phyloP scores from a whole-genome alignment of 805 yeast genomes.

The Metschnikowia picachoensis region DNA sequence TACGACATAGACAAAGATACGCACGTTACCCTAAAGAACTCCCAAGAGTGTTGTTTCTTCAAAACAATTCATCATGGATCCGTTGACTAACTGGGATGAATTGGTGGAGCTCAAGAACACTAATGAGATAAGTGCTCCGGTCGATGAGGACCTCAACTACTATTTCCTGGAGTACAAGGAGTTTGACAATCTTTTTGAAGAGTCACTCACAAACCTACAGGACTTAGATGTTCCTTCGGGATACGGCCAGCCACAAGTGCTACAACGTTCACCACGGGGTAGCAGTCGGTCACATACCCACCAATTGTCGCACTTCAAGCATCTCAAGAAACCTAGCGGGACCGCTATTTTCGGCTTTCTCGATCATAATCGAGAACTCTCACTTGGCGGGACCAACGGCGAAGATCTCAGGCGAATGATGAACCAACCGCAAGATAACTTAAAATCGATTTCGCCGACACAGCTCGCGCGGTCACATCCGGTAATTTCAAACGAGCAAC shows the following conservation, averaged over 20 bases:
- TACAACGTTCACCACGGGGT: constrained; percentile 6
- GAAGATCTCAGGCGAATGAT: constrained; percentile 20
- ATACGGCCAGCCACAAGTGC: constrained; percentile 18
- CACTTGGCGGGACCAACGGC: constrained; percentile 47
- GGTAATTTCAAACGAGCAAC: constrained; percentile 13
- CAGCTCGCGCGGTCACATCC: constrained; percentile 13
- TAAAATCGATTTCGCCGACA: constrained; percentile 29
- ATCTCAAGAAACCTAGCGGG: constrained; percentile 66
- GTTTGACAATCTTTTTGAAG: constrained; percentile 53
- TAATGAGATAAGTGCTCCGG: constrained; percentile 32
- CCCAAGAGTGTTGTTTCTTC: background rate
- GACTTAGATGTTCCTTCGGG: constrained; percentile 63
- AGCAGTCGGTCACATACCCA: constrained; percentile 12
- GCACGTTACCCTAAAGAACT: background rate
- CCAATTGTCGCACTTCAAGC: constrained; percentile 26
- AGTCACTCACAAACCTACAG: constrained; percentile 51
- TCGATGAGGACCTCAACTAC: constrained; percentile 49
- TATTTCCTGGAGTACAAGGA: constrained; percentile 44
- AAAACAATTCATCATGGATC: constrained; percentile 17
- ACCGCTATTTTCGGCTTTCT: constrained; percentile 76
- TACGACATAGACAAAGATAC: background rate
- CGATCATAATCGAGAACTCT: constrained; percentile 59
- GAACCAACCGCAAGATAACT: constrained; percentile 16
- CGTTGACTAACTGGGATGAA: constrained; percentile 29
- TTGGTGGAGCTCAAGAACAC: constrained; percentile 17